Conservation (phyloP, 768 basidiomycete species). For the Dictyophora rubrovolvata region DNA sequence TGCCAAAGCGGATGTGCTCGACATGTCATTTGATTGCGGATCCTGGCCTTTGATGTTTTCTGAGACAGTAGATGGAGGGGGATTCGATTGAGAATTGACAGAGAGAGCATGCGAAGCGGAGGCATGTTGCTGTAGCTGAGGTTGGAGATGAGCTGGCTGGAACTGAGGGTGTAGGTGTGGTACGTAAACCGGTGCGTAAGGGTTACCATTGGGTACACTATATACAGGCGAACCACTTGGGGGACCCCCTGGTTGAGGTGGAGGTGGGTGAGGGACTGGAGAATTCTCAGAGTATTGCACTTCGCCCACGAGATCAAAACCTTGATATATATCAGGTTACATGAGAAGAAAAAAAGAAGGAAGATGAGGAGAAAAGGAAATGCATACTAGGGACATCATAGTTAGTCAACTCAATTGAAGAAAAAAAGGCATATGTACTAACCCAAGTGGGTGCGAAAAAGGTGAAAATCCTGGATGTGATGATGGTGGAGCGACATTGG, state of each 20-base stretch:
- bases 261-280: conserved; percentile 15
- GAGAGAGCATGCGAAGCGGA: conserved; percentile 20
- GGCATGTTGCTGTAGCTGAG: conserved; percentile 28
- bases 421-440: neutral
- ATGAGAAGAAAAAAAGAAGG: conserved; percentile 17
- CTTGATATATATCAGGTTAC: conserved; percentile 15
- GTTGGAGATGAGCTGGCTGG: conserved; percentile 27
- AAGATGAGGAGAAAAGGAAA: neutral
- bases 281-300: neutral
- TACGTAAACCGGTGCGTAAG: conserved; percentile 28
- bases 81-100: conserved; percentile 16
- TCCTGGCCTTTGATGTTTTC: conserved; percentile 61
- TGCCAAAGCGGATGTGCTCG: conserved; percentile 62
- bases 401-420: neutral
- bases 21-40: conserved; percentile 72
- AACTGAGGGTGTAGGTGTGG: conserved; percentile 55
- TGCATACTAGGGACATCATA: neutral
- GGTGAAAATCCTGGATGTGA: conserved; percentile 13
- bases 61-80: conserved; percentile 13
- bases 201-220: conserved; percentile 4
- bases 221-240: neutral
- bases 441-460: neutral
- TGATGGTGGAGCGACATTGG: conserved; percentile 5
- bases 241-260: conserved; percentile 3
- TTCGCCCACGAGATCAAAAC: neutral